These are phyloP conservation scores for Trichophyton schoenleinii DNA, from an alignment of 2,329 filamentous ascomycete species.

Conservation along the genomic window DNA sequence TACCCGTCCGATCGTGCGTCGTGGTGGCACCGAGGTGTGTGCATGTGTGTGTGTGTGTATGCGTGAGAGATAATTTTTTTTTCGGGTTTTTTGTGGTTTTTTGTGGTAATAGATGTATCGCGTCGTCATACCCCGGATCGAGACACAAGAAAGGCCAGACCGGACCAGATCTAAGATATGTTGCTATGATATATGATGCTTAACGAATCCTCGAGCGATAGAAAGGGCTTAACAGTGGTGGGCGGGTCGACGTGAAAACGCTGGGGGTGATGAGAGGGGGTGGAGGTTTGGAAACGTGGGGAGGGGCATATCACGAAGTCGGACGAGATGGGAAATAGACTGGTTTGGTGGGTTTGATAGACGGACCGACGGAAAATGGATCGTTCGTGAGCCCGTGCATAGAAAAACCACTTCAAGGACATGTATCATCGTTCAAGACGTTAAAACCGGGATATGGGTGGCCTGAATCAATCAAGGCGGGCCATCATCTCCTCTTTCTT, in stretches of 20 bases:
- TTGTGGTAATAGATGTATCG: background rate
- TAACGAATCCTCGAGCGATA: conserved; percentile 7
- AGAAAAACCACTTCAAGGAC: conserved; percentile 24
- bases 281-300: background rate
- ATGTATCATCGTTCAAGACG: conserved; percentile 25
- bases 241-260: conserved; percentile 1
- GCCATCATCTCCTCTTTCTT: conserved; percentile 95
- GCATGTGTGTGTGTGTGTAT: too few species aligned
- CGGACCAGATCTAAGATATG: conserved; percentile 1
- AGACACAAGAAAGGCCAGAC: background rate
- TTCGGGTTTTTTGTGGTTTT: background rate
- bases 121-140: background rate
- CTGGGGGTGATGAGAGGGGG: background rate
- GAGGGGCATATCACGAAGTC: conserved; percentile 1
- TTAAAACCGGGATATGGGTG: conserved; percentile 11
- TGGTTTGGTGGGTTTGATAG: conserved; percentile 11
- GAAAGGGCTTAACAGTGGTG: conserved; percentile 4
- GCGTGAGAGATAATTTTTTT: background rate
- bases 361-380: conserved; percentile 12
- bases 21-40: background rate
- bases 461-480: conserved; percentile 67
- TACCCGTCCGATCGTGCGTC: background rate
- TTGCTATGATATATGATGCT: background rate
- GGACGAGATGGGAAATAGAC: background rate
- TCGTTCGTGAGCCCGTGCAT: conserved; percentile 17